These are phyloP conservation scores for Aspergillus eucalypticola DNA, from an alignment of 2,329 filamentous ascomycete species.

Conservation along the genomic window DNA sequence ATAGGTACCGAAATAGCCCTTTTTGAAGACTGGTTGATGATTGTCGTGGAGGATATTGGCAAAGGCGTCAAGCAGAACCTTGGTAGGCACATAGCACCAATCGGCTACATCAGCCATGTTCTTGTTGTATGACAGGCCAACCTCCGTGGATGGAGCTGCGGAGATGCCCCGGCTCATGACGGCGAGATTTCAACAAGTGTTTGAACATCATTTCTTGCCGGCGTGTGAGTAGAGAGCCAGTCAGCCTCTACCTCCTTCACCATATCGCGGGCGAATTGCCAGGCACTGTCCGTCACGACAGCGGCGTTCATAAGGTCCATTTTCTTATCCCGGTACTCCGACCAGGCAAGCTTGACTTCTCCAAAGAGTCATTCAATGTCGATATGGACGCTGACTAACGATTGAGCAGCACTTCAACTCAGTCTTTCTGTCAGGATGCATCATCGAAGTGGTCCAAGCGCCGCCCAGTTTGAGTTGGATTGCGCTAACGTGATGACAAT, in stretches of 20 bases:
- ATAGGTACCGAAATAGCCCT: constrained; percentile 33
- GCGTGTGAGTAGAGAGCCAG: constrained; percentile 15
- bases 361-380: no score
- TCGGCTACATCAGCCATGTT: constrained; percentile 30
- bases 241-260: constrained; percentile 20
- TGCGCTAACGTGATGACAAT: not conserved
- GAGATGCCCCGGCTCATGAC: constrained; percentile 12
- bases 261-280: constrained; percentile 28
- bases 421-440: no score
- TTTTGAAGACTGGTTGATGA: constrained; percentile 28
- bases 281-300: constrained; percentile 33
- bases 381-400: no score
- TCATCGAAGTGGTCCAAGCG: no score
- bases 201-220: constrained; percentile 6
- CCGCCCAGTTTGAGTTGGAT: no score
- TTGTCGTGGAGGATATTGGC: constrained; percentile 22
- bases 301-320: constrained; percentile 36
- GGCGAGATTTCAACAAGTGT: constrained; percentile 13
- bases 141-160: constrained; percentile 22
- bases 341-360: constrained; percentile 19
- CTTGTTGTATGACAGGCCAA: constrained; percentile 30
- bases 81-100: constrained; percentile 24
- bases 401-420: no score
- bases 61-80: constrained; percentile 24
- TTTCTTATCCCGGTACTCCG: constrained; percentile 29